Base-by-base conservation (phyloP, 805 yeast genomes). In the Wickerhamiella lipophila region DNA sequence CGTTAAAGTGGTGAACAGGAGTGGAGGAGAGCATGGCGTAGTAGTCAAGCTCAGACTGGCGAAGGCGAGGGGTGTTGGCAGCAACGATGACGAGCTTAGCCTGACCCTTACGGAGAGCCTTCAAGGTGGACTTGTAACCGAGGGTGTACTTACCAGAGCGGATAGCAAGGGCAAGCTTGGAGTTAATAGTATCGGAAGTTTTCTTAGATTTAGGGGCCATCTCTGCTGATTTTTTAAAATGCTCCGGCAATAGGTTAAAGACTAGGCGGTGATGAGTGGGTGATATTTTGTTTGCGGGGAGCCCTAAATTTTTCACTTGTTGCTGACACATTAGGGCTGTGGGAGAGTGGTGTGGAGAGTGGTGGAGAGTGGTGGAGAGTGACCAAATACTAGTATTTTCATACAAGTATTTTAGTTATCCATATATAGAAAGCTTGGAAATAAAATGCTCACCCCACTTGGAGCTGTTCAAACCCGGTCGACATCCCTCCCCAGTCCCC, bases 11-110 rank as follows among this genome's bases (percentile, higher is more conserved):
- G 92, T 89, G 88, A 61, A 81, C 82, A 68, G 78, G 79, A 71
- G 96, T 84, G 85, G 88, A 89, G 72, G 97, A 83, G 73, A 92
- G 83, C 98, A 92, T 89, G 69, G 97, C 96, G 86, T 92, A 92
- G 83, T 92, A 92, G 81, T 92, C 98, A 73, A 92, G 81, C 82
- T 92, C 99, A 64, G 97, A 86, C 79, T 92, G 89, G 83, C 97
- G 89, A 74, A 92, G 83, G 67, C 89, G 94, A 77, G 98, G 98
- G 68, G 97, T 92, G 92, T 92, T 92, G 71, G 94, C 92, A 67
- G 99, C 95, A 68, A 92, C 80, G 77, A 92, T 83, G 71, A 92
- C 77, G 73, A 92, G 81, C 85, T 92, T 92, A 65, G 98, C 94
- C 81, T 89, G 89, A 71, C 96, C 96, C 73, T 85, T 85, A 79